Base-by-base conservation (phyloP, 768 basidiomycete genomes). In the Gautieria morchelliformis region DNA sequence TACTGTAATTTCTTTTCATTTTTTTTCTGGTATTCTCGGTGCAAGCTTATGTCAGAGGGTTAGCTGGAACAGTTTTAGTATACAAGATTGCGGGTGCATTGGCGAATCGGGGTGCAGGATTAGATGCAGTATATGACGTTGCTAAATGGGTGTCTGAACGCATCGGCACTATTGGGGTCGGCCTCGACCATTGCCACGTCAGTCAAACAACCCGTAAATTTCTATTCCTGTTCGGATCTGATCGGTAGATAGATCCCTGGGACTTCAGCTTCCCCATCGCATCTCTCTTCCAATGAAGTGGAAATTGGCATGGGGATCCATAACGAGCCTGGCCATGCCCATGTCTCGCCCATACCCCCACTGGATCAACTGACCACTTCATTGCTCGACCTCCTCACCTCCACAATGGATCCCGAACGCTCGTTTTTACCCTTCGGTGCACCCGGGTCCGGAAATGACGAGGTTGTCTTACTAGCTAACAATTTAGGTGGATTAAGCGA, bases 301-400 rank as follows among this genome's bases (percentile, higher is more conserved):
- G 93, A 95, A 70, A 85, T 95, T 58, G 93, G 93, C 17, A 82
- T 90, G 75, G 89, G 93, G 12, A 88, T 95, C 57, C 93, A 95
- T 72, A 95, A 95, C 64, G 93, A 95, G 71, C 81, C 83, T 48
- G 93, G 88, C 8, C 77, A 83, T 60, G 72, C 74, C 42, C 83
- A 83, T 30, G 62, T 87, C 37, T 83, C 84, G 0, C 88, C 87
- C 4, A 74, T 85, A 3, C 91, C 92, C 0, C 76, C 84, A 10
- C 78, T 89, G 48, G 75, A 78, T 15, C 74, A 85, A 60, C 81
- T 94, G 56, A 74, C 93, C 46, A 75, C 77, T n/a, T 74, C 80
- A 61, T 75, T 94, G 46, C 70, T 93, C 22, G 80, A 83, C 44
- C 74, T 88, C 61, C 73, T 93, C 59, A 83, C 78, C 22, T 85